These are phyloP conservation scores for Tetragonia tetragonoides DNA, from an alignment of 148 eudicot species.

Conservation along the genomic window DNA sequence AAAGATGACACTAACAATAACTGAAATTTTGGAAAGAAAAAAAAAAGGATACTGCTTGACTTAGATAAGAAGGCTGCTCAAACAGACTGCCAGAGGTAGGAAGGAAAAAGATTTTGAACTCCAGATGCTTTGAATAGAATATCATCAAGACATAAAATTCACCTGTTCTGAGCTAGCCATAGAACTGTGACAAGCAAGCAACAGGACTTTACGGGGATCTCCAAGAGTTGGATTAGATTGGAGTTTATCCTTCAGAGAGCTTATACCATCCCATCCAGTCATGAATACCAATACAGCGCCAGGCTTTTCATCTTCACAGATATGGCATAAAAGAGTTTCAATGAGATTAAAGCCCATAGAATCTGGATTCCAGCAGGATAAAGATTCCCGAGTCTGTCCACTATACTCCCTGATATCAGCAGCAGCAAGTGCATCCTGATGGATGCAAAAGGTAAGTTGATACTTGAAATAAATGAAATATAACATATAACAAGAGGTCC, in stretches of 20 bases:
- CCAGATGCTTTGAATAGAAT: background rate
- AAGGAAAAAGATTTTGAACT: background rate
- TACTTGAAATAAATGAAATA: conserved; percentile 11
- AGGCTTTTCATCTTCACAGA: conserved; percentile 74
- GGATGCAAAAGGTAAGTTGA: conserved; percentile 14
- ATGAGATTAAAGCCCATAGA: conserved; percentile 87
- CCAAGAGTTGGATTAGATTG: conserved; percentile 68
- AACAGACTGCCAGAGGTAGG: background rate
- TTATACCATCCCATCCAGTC: conserved; percentile 99
- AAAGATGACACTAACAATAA: background rate
- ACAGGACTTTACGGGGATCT: conserved; percentile 66
- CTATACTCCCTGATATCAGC: conserved; percentile 73
- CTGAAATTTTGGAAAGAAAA: background rate
- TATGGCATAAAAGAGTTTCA: conserved; percentile 68
- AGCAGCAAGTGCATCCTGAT: conserved; percentile 74
- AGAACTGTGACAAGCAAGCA: conserved; percentile 97
- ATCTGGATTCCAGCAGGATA: conserved; percentile 99
- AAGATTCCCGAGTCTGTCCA: conserved; percentile 65
- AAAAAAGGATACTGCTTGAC: background rate
- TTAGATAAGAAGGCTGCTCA: conserved; percentile 1
- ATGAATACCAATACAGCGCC: conserved; percentile 91
- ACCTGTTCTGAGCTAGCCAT: conserved; percentile 99
- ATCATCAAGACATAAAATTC: conserved; percentile 20
- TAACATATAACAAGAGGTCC: background rate
- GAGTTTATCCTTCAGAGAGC: conserved; percentile 87